Conservation (phyloP, 1,284 basidiomycete species). For the Apiotrichum gracile region DNA sequence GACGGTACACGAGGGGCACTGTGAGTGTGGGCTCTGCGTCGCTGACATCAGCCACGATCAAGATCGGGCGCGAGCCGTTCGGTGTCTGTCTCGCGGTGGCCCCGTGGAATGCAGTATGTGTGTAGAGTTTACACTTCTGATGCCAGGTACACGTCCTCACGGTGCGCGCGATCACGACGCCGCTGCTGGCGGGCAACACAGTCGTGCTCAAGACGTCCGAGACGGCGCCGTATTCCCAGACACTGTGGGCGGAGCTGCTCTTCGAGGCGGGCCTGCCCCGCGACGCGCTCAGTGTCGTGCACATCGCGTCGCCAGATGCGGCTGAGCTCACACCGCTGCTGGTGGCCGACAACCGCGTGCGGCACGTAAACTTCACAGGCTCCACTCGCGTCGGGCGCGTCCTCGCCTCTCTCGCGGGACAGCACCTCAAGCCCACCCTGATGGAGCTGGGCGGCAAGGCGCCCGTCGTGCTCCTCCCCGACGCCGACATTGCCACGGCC, state of each 20-base stretch:
- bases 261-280: conserved; percentile 55
- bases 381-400: conserved; percentile 47
- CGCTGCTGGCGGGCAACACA: conserved; percentile 61
- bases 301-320: conserved; percentile 52
- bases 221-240: conserved; percentile 53
- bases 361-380: conserved; percentile 49
- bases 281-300: conserved; percentile 57
- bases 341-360: conserved; percentile 54
- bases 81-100: conserved; percentile 25
- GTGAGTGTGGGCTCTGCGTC: conserved; percentile 4
- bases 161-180: conserved; percentile 52
- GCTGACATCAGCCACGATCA: background rate
- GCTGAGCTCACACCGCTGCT: conserved; percentile 52
- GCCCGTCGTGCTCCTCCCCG: conserved; percentile 53
- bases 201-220: conserved; percentile 60
- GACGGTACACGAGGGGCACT: background rate
- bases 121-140: background rate
- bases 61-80: conserved; percentile 18
- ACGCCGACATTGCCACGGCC: conserved; percentile 58
- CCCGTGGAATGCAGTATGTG: conserved; percentile 25
- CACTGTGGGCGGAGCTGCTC: conserved; percentile 50
- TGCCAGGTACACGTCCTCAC: conserved; percentile 14
- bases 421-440: conserved; percentile 45
- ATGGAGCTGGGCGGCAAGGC: conserved; percentile 51
- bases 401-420: conserved; percentile 41